Conservation (phyloP, 306 rosid species). For the Trifolium subterraneum region DNA sequence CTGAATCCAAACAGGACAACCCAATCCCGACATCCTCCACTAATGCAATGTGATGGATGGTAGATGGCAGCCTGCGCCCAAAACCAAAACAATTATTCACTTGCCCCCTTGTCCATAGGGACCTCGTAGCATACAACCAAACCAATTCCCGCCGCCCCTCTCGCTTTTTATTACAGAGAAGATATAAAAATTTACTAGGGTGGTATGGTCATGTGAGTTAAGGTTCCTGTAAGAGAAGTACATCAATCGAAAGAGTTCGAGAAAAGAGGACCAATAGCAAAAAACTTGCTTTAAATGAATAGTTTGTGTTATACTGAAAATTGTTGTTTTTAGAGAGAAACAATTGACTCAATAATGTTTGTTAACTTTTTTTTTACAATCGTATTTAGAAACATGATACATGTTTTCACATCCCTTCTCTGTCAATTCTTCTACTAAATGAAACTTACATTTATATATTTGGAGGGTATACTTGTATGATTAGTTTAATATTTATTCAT, state of each 20-base stretch:
- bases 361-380: not conserved
- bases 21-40: not conserved
- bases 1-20: not conserved
- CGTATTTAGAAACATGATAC: too few relatives aligned
- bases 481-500: not conserved
- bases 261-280: not conserved
- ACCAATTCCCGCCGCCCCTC: not conserved
- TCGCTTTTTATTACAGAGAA: not conserved
- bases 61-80: not conserved
- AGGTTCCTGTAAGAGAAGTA: not conserved
- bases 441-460: not conserved
- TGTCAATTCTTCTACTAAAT: not conserved
- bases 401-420: too few relatives aligned
- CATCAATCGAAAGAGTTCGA: not conserved
- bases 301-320: not conserved
- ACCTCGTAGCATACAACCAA: not conserved
- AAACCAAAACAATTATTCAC: not conserved
- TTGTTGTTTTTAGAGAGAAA: slow-evolving; percentile 14
- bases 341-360: not conserved
- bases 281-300: slow-evolving; percentile 12
- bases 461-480: not conserved
- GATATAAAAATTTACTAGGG: not conserved
- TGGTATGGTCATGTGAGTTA: not conserved
- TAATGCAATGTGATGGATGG: too few relatives aligned
- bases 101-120: not conserved